Evolutionary conservation across 2,329 filamentous ascomycete species (phyloP).

Genomic region (Fusarium begoniae): DNA sequence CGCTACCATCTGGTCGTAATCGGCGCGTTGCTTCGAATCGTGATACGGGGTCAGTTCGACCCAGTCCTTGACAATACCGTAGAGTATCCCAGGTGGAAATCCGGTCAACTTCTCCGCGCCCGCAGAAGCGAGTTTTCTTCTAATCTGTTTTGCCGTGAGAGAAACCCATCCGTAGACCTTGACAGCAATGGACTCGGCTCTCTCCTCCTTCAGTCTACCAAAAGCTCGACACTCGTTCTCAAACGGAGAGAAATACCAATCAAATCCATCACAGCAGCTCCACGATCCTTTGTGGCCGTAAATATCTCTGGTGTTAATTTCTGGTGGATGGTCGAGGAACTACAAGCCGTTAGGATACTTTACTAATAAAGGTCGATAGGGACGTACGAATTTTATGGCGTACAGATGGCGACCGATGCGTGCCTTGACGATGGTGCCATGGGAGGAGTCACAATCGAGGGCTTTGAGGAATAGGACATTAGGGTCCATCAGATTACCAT

Average conservation of each 20-base stretch:
- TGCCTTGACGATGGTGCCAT: not conserved
- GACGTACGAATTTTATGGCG: conserved; percentile 1
- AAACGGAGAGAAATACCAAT: conserved; percentile 3
- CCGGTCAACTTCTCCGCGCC: accelerated
- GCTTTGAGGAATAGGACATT: not conserved
- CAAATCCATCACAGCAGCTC: not conserved
- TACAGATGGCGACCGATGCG: not conserved
- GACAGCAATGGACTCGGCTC: not conserved
- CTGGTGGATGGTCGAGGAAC: not conserved
- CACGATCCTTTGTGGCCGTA: not conserved
- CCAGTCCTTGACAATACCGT: conserved; percentile 21
- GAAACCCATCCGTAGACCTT: conserved; percentile 10
- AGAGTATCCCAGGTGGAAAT: accelerated
- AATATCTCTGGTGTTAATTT: not conserved
- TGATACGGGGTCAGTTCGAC: not conserved
- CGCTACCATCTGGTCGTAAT: not conserved
- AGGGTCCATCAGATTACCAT: not conserved
- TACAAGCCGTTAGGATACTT: not conserved
- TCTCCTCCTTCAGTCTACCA: not conserved
- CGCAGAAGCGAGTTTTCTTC: not conserved
- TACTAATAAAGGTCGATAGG: not conserved
- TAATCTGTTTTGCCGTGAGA: not conserved
- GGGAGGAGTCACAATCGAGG: not conserved
- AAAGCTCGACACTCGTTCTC: conserved; percentile 20
- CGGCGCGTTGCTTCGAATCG: not conserved